Conservation (phyloP, 208 protist genomes). For the Wallacemonas sp. region DNA sequence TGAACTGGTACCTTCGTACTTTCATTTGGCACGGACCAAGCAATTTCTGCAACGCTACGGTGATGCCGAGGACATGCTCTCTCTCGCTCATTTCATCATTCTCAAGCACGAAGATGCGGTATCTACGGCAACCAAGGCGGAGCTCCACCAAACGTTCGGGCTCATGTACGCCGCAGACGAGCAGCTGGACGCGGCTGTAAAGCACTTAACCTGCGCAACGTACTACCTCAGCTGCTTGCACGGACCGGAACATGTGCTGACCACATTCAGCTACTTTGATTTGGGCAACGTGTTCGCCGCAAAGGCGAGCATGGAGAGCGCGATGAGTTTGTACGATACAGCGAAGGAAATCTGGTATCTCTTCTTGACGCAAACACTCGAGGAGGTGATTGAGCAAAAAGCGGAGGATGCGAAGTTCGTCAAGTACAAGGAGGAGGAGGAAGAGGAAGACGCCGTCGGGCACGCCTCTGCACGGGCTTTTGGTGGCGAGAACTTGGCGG, state of each 20-base stretch:
- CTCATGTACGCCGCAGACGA: conserved; percentile 85
- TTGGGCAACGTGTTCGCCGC: conserved; percentile 90
- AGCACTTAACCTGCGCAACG: conserved; percentile 80
- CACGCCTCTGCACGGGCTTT: conserved; percentile 69
- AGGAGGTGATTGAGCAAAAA: conserved; percentile 58
- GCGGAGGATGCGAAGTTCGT: conserved; percentile 46
- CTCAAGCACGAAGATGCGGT: conserved; percentile 62
- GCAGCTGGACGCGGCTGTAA: conserved; percentile 75
- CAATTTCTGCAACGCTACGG: conserved; percentile 80
- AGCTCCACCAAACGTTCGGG: conserved; percentile 88
- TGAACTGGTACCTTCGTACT: conserved; percentile 75
- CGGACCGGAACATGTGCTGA: conserved; percentile 74
- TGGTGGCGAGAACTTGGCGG: conserved; percentile 75
- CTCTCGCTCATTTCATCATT: conserved; percentile 83
- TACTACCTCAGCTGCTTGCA: conserved; percentile 87
- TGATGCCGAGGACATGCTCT: conserved; percentile 88
- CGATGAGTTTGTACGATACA: conserved; percentile 86
- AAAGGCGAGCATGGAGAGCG: conserved; percentile 79
- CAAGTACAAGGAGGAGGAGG: conserved; percentile 67
- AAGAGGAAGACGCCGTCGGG: conserved; percentile 31
- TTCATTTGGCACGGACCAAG: conserved; percentile 84
- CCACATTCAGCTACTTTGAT: conserved; percentile 91
- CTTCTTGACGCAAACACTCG: conserved; percentile 41
- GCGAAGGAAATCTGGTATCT: conserved; percentile 87
- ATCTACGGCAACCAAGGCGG: conserved; percentile 58